Evolutionary conservation across 352 stramenopile species (phyloP), one percentile per base, ranked within the genome.

Genomic region (Phytophthora fragariae): DNA sequence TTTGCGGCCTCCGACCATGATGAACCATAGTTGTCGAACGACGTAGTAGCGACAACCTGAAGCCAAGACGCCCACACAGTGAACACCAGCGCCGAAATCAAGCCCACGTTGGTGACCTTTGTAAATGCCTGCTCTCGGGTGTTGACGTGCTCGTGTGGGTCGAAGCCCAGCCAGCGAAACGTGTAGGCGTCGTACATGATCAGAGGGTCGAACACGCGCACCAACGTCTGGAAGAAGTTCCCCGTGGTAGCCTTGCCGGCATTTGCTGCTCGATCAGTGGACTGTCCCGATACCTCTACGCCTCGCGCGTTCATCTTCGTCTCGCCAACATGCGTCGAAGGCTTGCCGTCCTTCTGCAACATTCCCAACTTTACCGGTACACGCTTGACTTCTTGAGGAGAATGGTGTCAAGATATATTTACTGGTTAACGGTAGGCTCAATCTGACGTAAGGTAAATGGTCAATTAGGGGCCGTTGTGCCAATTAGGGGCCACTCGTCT

Each of bases 121-220:
- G 71, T 79, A 47, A 77, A 75, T 3, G 72, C 60, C 55, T 82
- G 52, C 29, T 79, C 54, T 21, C 66, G 65, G 33, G 70, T 82
- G 47, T 82, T 77, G 27, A 66, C 49, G n/a, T 72, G 55, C 59
- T 75, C 67, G n/a, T 68, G 60, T 8, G 68, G 71, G 29, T 82
- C 71, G 53, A 79, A 79, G 9, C 60, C 65, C 19, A 81, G 75
- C 70, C 75, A 82, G 17, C 75, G 65, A 41, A 81, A 79, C 50
- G 75, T 77, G 52, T 82, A 79, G 4, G 75, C 67, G 64, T 79
- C 72, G 52, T 70, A 77, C 49, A 82, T 41, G 8, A 79, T 61
- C 50, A 77, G 54, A 2, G 71, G 68, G 31, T 82, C 60, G n/a
- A 62, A 80, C 33, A 81, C 50, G 17, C 65, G 58, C 57, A 68